phyloP scores from a whole-genome alignment of 129 eudicot genomes.

The Gnaphalium uliginosum region DNA sequence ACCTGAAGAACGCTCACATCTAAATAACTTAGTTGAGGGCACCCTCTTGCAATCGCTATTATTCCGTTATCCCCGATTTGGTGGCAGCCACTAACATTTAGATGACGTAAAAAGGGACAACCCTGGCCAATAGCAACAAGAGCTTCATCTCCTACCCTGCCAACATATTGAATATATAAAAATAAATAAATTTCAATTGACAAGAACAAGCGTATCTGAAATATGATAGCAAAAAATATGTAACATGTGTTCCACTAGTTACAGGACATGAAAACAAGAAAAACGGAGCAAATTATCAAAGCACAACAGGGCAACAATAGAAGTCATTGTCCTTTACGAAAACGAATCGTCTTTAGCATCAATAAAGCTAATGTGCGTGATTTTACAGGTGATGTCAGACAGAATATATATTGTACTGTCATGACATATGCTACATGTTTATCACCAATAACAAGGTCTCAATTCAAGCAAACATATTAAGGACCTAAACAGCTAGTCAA shows the following conservation, averaged over 20 bases:
- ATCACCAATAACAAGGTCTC: background rate
- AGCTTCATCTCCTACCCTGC: constrained; percentile 91
- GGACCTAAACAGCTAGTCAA: constrained; percentile 7
- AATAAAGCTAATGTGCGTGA: background rate
- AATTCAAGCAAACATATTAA: background rate
- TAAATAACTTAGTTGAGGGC: constrained; percentile 69
- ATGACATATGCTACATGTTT: constrained; percentile 2
- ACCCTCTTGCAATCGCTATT: constrained; percentile 85
- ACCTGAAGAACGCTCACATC: constrained; percentile 97
- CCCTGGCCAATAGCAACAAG: constrained; percentile 81
- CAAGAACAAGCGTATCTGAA: constrained; percentile 14
- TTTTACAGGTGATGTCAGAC: background rate
- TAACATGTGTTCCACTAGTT: background rate
- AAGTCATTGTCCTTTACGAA: background rate
- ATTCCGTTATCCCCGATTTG: constrained; percentile 85
- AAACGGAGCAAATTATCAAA: too few relatives aligned
- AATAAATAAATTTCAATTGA: background rate
- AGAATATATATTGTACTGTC: too few relatives aligned
- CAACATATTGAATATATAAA: background rate
- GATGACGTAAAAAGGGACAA: constrained; percentile 62
- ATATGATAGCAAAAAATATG: background rate
- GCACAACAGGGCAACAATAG: background rate
- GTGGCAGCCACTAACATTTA: constrained; percentile 94
- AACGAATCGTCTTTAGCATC: constrained; percentile 2
- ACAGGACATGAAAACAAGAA: background rate